phyloP scores from a whole-genome alignment of 1,139 yeast genomes.

The Meyerozyma carpophila region DNA sequence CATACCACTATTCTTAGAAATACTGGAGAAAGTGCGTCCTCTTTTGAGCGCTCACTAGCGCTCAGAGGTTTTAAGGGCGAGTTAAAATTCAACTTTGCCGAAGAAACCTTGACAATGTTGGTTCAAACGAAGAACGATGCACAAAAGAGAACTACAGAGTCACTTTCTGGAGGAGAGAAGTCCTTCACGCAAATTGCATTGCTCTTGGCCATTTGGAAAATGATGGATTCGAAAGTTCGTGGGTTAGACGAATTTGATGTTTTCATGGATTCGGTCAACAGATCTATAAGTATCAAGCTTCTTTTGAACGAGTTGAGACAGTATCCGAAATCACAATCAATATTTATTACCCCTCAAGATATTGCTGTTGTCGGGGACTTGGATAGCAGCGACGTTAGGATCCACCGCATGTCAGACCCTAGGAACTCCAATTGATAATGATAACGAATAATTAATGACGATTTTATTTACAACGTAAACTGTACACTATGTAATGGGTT shows the following conservation, averaged over 20 bases:
- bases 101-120: constrained; percentile 46
- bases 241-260: constrained; percentile 98
- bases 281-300: constrained; percentile 72
- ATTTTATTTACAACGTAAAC: not conserved
- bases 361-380: constrained; percentile 72
- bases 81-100: constrained; percentile 54
- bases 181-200: constrained; percentile 90
- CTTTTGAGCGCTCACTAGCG: constrained; percentile 55
- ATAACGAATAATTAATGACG: not conserved
- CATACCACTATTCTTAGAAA: constrained; percentile 36
- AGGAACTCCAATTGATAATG: constrained; percentile 17
- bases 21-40: constrained; percentile 29
- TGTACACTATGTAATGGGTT: not conserved
- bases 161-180: constrained; percentile 95
- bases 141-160: constrained; percentile 64
- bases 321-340: constrained; percentile 70
- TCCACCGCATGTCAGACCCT: constrained; percentile 67
- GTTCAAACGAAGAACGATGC: constrained; percentile 59
- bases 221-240: constrained; percentile 80
- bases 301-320: constrained; percentile 63
- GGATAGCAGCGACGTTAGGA: constrained; percentile 55
- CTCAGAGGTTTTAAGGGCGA: constrained; percentile 75
- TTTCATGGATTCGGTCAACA: constrained; percentile 91
- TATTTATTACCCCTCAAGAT: constrained; percentile 93
- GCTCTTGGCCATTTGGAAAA: constrained; percentile 85